phyloP scores from a whole-genome alignment of 2,329 filamentous ascomycete species.

The Madurella fahalii region DNA sequence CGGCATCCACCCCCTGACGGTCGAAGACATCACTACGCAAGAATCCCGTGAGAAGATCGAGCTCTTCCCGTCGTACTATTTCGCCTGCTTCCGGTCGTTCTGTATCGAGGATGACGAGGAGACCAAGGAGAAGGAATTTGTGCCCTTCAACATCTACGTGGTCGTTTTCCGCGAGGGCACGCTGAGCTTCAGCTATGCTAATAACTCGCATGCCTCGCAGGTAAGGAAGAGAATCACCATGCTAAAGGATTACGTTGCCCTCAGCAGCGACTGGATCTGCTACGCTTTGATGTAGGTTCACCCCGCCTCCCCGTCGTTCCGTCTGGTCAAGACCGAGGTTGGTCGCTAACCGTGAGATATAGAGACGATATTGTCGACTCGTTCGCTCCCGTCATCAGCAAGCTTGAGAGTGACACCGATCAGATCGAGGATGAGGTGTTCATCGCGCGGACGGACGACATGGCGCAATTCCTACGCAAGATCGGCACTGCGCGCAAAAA shows the following conservation, averaged over 20 bases:
- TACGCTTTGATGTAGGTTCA: slow-evolving; percentile 84
- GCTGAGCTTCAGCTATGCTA: slow-evolving; percentile 87
- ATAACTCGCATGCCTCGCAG: slow-evolving; percentile 80
- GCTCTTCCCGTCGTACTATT: slow-evolving; percentile 95
- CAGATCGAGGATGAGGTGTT: slow-evolving; percentile 95
- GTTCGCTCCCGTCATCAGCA: slow-evolving; percentile 84
- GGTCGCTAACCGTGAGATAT: slow-evolving; percentile 26
- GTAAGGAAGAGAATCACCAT: slow-evolving; percentile 89
- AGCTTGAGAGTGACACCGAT: slow-evolving; percentile 85
- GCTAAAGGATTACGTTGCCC: slow-evolving; percentile 88
- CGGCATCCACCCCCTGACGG: slow-evolving; percentile 89
- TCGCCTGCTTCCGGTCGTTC: slow-evolving; percentile 95
- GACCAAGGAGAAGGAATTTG: slow-evolving; percentile 75
- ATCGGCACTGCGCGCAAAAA: slow-evolving; percentile 92
- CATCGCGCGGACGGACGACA: slow-evolving; percentile 84
- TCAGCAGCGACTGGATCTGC: slow-evolving; percentile 98
- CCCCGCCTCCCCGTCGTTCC: neutral
- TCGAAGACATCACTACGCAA: slow-evolving; percentile 92
- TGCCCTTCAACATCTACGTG: slow-evolving; percentile 94
- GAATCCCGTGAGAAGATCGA: slow-evolving; percentile 98
- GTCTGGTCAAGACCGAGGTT: neutral
- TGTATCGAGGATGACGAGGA: slow-evolving; percentile 67
- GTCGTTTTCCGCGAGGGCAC: slow-evolving; percentile 95
- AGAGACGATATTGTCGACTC: slow-evolving; percentile 96
- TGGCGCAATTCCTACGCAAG: slow-evolving; percentile 76